Base-by-base conservation (phyloP, 331 rosid genomes). In the Ulmus americana region DNA sequence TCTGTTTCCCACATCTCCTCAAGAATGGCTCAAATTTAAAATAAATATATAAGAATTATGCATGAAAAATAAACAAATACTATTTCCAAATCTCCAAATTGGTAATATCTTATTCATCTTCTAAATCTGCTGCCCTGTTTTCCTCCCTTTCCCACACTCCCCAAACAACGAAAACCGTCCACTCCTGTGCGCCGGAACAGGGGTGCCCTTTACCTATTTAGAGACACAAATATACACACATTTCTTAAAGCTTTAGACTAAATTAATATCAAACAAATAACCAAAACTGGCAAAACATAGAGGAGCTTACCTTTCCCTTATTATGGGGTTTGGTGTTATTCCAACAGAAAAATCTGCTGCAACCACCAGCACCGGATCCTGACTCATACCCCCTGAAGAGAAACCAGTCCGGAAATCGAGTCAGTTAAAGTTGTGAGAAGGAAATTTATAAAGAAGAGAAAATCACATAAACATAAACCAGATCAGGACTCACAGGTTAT, bases 291-390 rank as follows among this genome's bases (percentile, higher is more conserved):
- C 20, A 69, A 61, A 35, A 50, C 16, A 65, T 10, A 69, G 22
- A 59, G 63, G 41, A 64, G 39, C 55, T 56, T 82, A 94, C 99
- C 90, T 83, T 94, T 53, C 76, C 88, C 71, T 83, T 85, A 65
- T 66, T 84, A 5, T 49, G 77, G 70, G 71, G 79, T 74, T 79
- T 87, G 50, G 84, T 69, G 64, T 70, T 79, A 58, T 94, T 87
- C 95, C 97, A 94, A 68, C 81, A 90, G 59, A 94, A 82, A 79
- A 90, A 84, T 55, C 91, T 84, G 41, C 86, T 81, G 22, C 99
- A 94, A 15, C 96, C 91, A 72, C 91, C 86, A 38, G 62, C 74
- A 55, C 82, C 87, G 0, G 95, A 70, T 28, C 95, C 77, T 46
- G 96, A 85, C 79, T 94, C 97, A 69, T 87, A 83, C 35, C 87